Conservation (phyloP, 2,329 filamentous ascomycete genomes). For the Neofusicoccum umdonicola region DNA sequence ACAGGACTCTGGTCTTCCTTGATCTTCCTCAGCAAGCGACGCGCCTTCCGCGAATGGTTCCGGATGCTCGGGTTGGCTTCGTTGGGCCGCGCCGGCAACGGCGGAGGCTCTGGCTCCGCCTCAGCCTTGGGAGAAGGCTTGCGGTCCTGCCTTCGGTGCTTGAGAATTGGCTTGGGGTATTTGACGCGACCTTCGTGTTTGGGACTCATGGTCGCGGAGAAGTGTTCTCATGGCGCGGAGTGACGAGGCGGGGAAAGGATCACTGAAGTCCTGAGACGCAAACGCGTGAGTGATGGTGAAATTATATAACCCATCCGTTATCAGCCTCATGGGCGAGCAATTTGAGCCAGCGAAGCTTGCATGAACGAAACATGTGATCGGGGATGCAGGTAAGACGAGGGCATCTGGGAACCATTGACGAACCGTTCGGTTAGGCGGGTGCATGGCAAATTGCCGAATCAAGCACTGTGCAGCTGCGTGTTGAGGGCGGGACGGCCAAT, state of each 20-base stretch:
- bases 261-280: not conserved
- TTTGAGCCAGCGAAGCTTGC: conserved; percentile 7
- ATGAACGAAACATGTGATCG: not conserved
- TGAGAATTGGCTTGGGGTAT: not conserved
- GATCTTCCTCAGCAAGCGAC: not conserved
- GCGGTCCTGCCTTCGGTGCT: not conserved
- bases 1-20: not conserved
- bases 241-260: not conserved
- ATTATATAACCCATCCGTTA: not conserved
- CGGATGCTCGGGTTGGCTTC: not conserved
- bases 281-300: not conserved
- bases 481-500: not conserved
- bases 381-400: not conserved
- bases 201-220: not conserved
- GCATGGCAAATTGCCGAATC: not conserved
- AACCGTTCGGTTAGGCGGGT: not conserved
- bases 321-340: not conserved
- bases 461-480: not conserved
- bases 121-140: not conserved
- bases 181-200: not conserved
- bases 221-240: not conserved
- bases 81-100: not conserved
- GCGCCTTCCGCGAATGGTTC: not conserved
- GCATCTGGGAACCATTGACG: not conserved
- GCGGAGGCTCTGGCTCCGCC: not conserved